These are phyloP conservation scores for Diaporthe australafricana DNA, from an alignment of 2,329 filamentous ascomycete genomes.

Conservation along the genomic window DNA sequence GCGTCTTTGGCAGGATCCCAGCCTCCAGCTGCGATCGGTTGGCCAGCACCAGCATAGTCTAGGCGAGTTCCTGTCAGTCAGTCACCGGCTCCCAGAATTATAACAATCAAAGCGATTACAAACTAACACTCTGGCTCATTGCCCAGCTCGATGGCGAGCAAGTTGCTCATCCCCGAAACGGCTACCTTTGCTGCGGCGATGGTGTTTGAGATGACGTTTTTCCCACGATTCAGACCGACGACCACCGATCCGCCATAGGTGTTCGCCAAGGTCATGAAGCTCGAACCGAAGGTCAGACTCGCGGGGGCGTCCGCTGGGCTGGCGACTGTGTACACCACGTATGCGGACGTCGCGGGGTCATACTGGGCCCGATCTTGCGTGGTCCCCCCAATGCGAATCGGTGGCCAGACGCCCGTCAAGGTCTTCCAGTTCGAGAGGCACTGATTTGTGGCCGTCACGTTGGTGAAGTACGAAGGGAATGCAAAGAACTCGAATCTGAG, in stretches of 20 bases:
- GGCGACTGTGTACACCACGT: slow-evolving; percentile 63
- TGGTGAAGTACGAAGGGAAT: slow-evolving; percentile 65
- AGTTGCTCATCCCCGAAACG: slow-evolving; percentile 56
- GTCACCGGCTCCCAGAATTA: not conserved
- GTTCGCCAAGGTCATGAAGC: slow-evolving; percentile 62
- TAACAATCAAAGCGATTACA: not conserved
- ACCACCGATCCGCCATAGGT: slow-evolving; percentile 62
- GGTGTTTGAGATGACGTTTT: slow-evolving; percentile 65
- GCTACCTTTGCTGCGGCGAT: slow-evolving; percentile 62
- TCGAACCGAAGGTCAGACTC: slow-evolving; percentile 63
- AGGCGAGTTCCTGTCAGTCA: not conserved
- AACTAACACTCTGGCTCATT: slow-evolving; percentile 67
- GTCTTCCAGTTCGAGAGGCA: slow-evolving; percentile 64
- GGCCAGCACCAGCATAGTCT: slow-evolving; percentile 51
- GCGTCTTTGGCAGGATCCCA: slow-evolving; percentile 53
- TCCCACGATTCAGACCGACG: slow-evolving; percentile 64
- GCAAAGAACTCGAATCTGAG: slow-evolving; percentile 66
- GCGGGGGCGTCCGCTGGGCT: slow-evolving; percentile 59
- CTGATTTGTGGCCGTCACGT: slow-evolving; percentile 61
- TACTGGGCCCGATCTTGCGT: slow-evolving; percentile 68
- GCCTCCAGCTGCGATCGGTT: slow-evolving; percentile 51
- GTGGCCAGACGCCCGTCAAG: slow-evolving; percentile 63
- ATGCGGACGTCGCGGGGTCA: slow-evolving; percentile 55
- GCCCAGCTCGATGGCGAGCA: slow-evolving; percentile 66
- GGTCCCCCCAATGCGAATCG: slow-evolving; percentile 68